Evolutionary conservation across 768 basidiomycete genomes (phyloP).

Genomic region (Coprinopsis cinerea): DNA sequence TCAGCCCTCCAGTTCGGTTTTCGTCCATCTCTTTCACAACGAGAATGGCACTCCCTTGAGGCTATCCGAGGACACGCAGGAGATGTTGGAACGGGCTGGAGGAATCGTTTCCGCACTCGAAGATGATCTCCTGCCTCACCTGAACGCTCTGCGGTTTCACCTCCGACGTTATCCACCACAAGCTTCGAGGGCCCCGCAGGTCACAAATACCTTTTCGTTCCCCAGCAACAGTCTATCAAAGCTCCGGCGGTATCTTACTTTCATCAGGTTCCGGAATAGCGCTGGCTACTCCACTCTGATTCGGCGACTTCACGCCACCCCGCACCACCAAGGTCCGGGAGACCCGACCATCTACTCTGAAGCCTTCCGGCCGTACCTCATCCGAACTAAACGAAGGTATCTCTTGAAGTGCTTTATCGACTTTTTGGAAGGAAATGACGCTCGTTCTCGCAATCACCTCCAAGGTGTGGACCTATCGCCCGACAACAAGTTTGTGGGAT

Average conservation of each 20-base stretch:
- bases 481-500: constrained; percentile 15
- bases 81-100: constrained; percentile 36
- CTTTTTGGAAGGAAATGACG: constrained; percentile 21
- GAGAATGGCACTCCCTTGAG: background rate
- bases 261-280: constrained; percentile 55
- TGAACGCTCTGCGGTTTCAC: background rate
- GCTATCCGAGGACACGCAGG: constrained; percentile 26
- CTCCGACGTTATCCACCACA: background rate
- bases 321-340: constrained; percentile 17
- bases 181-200: background rate
- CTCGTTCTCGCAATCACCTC: background rate
- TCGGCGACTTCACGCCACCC: constrained; percentile 27
- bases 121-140: constrained; percentile 21
- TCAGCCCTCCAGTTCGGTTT: constrained; percentile 26
- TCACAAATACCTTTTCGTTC: background rate
- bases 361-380: constrained; percentile 25
- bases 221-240: constrained; percentile 24
- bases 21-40: constrained; percentile 31
- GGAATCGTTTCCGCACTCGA: constrained; percentile 39
- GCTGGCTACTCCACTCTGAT: constrained; percentile 28
- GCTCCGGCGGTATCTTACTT: constrained; percentile 47
- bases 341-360: constrained; percentile 21
- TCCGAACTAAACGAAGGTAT: constrained; percentile 24
- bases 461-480: background rate
- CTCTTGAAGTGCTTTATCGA: constrained; percentile 27